These are phyloP conservation scores for Lepidium didymum DNA, from an alignment of 345 rosid genomes.

Conservation along the genomic window DNA sequence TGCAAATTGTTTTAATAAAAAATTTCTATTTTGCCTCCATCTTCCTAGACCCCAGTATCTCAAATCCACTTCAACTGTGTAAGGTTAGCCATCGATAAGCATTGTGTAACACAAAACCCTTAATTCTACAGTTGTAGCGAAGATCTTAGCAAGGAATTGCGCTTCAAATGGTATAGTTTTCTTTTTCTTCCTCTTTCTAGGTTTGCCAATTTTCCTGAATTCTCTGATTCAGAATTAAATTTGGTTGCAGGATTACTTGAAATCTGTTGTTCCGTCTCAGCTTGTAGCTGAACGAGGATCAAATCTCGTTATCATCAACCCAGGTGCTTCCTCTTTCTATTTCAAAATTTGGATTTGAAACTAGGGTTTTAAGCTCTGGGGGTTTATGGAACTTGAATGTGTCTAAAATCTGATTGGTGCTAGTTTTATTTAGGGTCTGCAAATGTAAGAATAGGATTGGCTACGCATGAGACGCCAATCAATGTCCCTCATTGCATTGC, in stretches of 20 bases:
- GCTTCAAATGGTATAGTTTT: conserved; percentile 6
- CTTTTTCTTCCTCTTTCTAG: background rate
- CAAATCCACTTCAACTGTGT: background rate
- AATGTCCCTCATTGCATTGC: conserved; percentile 81
- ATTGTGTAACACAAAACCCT: background rate
- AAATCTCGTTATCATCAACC: conserved; percentile 78
- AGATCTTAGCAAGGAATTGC: background rate
- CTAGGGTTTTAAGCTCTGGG: background rate
- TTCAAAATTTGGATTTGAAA: background rate
- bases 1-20: too few species aligned
- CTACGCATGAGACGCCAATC: conserved; percentile 67
- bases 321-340: conserved; percentile 34
- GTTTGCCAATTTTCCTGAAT: background rate
- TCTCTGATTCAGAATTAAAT: background rate
- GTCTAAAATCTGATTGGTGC: background rate
- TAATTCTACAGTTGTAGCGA: background rate
- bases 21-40: background rate
- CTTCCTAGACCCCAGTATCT: background rate
- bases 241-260: conserved; percentile 78
- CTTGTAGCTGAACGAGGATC: conserved; percentile 81
- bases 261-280: conserved; percentile 84
- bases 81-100: background rate
- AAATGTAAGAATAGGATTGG: conserved; percentile 68
- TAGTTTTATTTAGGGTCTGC: conserved; percentile 50
- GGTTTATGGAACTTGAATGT: background rate